Percentiles rank a stretch among this genome's conserved stretches.
Evolutionary conservation across 768 basidiomycete species (phyloP).

Genomic region (Mycena pura): DNA sequence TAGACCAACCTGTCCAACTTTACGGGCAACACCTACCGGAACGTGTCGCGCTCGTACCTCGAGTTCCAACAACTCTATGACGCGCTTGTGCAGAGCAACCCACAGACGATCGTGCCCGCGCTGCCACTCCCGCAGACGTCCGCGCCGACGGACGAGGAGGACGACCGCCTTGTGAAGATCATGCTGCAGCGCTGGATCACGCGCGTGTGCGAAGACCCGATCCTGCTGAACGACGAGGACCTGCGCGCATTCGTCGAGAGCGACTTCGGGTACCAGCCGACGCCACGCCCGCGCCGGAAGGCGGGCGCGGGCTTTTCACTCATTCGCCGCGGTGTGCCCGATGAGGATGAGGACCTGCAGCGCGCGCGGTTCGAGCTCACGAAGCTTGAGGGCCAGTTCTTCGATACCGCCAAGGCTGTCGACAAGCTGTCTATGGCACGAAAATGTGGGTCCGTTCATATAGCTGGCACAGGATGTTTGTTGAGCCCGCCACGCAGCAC

Average conservation of each 20-base stretch:
- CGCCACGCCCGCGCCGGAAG: conserved; percentile 76
- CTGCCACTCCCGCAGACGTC: conserved; percentile 96
- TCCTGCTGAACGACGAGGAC: conserved; percentile 90
- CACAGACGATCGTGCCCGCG: conserved; percentile 96
- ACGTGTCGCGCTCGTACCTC: conserved; percentile 92
- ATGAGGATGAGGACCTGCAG: conserved; percentile 94
- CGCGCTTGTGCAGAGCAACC: conserved; percentile 85
- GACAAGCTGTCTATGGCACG: conserved; percentile 83
- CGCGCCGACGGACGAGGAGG: conserved; percentile 97
- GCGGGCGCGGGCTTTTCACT: conserved; percentile 76
- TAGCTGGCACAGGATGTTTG: neutral
- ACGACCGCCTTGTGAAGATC: conserved; percentile 93
- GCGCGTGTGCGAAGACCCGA: conserved; percentile 90
- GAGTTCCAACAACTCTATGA: conserved; percentile 97
- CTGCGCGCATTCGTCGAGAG: conserved; percentile 94
- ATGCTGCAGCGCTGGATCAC: conserved; percentile 96
- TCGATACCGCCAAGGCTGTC: conserved; percentile 89
- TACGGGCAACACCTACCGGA: conserved; percentile 86
- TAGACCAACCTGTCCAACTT: conserved; percentile 96
- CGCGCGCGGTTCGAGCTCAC: conserved; percentile 90
- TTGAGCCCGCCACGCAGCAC: conserved; percentile 51
- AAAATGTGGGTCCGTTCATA: conserved; percentile 63
- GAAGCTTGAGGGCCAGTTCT: conserved; percentile 90
- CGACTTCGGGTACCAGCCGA: conserved; percentile 96
- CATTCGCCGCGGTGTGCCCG: conserved; percentile 81